Evolutionary conservation across 2,329 filamentous ascomycete genomes (phyloP).

Genomic region (Fusarium sulawesiense): DNA sequence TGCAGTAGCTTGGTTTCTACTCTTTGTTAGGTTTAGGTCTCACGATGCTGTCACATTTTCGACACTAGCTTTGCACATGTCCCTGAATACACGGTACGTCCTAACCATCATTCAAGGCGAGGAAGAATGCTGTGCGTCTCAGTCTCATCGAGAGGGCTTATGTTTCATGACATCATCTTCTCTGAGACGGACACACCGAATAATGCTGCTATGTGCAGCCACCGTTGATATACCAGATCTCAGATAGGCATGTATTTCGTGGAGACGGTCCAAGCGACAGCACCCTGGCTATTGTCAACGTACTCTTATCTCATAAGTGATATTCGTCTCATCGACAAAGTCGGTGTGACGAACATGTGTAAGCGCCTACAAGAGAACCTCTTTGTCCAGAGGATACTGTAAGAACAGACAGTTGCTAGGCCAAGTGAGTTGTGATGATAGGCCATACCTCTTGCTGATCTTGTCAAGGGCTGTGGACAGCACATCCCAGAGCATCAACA

Average conservation of each 20-base stretch:
- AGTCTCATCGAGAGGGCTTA: background rate
- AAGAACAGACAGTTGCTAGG: background rate
- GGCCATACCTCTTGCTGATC: background rate
- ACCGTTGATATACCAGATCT: background rate
- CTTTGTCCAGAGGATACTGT: background rate
- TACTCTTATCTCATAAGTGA: background rate
- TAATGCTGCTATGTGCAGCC: constrained; percentile 5
- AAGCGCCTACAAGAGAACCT: background rate
- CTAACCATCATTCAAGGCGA: background rate
- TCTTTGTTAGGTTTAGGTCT: background rate
- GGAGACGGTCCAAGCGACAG: background rate
- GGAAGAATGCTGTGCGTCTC: background rate
- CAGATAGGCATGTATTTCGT: background rate
- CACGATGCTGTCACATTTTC: background rate
- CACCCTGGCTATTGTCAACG: background rate
- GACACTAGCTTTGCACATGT: background rate
- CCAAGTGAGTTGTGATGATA: background rate
- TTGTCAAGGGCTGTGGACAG: background rate
- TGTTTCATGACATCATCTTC: background rate
- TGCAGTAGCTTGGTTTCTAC: constrained; percentile 2
- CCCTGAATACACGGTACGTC: background rate
- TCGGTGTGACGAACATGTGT: constrained; percentile 3
- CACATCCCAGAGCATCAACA: background rate
- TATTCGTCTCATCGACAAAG: background rate
- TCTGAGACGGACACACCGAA: background rate